phyloP scores from a whole-genome alignment of 768 basidiomycete genomes.

The Russula lepida region DNA sequence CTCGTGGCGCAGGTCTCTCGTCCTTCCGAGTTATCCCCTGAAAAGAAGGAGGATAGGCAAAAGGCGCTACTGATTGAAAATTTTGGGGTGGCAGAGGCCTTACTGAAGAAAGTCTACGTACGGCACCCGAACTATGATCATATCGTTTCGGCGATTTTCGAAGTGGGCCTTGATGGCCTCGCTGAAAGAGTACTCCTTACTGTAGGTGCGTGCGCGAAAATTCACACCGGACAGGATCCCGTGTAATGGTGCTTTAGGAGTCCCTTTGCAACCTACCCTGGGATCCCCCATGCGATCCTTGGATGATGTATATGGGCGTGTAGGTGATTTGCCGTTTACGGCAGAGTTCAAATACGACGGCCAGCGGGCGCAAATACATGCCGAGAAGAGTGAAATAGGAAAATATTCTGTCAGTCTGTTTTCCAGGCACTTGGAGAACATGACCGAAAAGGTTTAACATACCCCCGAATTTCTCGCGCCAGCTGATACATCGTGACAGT shows the following conservation, averaged over 20 bases:
- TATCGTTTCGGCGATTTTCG: constrained; percentile 52
- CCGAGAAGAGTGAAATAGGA: constrained; percentile 28
- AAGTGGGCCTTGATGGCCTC: constrained; percentile 53
- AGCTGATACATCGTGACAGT: constrained; percentile 36
- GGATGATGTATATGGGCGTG: constrained; percentile 68
- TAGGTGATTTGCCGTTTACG: constrained; percentile 58
- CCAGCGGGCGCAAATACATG: constrained; percentile 78
- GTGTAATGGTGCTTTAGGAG: constrained; percentile 37
- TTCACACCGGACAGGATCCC: constrained; percentile 1
- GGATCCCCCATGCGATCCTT: constrained; percentile 83
- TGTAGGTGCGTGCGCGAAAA: constrained; percentile 45
- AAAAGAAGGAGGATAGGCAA: constrained; percentile 27
- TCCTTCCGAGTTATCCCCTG: constrained; percentile 24
- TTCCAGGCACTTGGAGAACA: constrained; percentile 84
- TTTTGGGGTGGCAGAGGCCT: constrained; percentile 50
- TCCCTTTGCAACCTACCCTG: constrained; percentile 79
- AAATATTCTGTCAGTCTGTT: constrained; percentile 53
- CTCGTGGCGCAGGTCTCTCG: constrained; percentile 26
- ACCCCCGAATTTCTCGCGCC: constrained; percentile 11
- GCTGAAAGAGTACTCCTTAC: constrained; percentile 53
- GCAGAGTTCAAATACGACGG: constrained; percentile 93
- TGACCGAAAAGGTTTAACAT: constrained; percentile 69
- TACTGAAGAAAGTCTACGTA: constrained; percentile 66
- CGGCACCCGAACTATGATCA: constrained; percentile 71
- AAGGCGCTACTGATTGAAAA: constrained; percentile 33